A percentile compares a stretch with the other conserved stretches of the same genome.
phyloP scores from a whole-genome alignment of 495 filamentous ascomycete species.

The Lophium mytilinum region DNA sequence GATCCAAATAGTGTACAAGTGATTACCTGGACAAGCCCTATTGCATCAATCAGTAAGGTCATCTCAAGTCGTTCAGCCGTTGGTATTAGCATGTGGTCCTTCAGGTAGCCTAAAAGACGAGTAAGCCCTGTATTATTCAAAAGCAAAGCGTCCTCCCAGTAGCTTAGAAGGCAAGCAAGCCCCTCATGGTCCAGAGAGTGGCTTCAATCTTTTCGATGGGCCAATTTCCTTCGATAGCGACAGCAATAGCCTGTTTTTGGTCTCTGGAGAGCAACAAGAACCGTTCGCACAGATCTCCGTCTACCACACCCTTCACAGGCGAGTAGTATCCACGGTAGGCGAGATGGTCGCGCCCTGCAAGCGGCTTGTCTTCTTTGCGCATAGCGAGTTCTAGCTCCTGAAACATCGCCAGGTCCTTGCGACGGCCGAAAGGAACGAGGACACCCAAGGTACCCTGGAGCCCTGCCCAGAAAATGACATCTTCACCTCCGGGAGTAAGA shows the following conservation, averaged over 20 bases:
- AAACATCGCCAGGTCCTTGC: slow-evolving; percentile 96
- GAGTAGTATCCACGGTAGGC: slow-evolving; percentile 94
- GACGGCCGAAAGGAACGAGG: slow-evolving; percentile 76
- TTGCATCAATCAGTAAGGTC: too few relatives aligned
- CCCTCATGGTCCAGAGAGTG: slow-evolving; percentile 16
- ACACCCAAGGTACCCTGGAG: slow-evolving; percentile 91
- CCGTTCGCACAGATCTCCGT: slow-evolving; percentile 95
- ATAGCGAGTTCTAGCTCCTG: slow-evolving; percentile 84
- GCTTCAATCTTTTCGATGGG: slow-evolving; percentile 7
- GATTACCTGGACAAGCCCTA: too few relatives aligned
- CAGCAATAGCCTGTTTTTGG: slow-evolving; percentile 90
- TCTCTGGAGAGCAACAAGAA: slow-evolving; percentile 74
- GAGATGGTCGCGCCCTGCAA: slow-evolving; percentile 87
- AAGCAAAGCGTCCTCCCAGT: not conserved
- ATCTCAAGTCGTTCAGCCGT: too few relatives aligned
- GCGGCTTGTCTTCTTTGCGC: slow-evolving; percentile 70
- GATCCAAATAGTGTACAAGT: too few relatives aligned
- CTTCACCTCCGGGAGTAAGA: slow-evolving; percentile 83
- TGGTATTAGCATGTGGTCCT: too few relatives aligned
- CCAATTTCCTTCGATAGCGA: slow-evolving; percentile 71
- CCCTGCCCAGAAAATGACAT: slow-evolving; percentile 87
- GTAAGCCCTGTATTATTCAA: too few relatives aligned
- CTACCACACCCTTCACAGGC: slow-evolving; percentile 94
- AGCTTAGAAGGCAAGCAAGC: slow-evolving; percentile 12
- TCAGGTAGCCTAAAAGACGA: too few relatives aligned